Evolutionary conservation across 441 rosid genomes (phyloP).

Genomic region (Gossypium trilobum): DNA sequence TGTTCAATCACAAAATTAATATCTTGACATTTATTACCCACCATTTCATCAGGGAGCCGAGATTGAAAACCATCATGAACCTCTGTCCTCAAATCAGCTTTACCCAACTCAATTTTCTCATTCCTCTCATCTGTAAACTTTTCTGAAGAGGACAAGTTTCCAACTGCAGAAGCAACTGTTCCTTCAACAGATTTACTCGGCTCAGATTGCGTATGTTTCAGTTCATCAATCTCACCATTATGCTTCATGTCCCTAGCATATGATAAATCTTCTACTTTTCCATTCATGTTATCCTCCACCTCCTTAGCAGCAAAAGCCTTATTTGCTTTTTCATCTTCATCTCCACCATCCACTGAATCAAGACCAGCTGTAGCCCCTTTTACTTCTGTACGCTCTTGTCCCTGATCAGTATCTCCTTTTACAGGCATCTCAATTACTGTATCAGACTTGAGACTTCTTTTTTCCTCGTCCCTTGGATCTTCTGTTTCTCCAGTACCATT

Average conservation of each 20-base stretch:
- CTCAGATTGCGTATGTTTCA: conserved; percentile 18
- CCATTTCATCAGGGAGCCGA: conserved; percentile 17
- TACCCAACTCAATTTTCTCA: conserved; percentile 21
- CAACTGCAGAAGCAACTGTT: conserved; percentile 16
- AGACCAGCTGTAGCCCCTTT: background rate
- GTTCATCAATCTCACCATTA: conserved; percentile 13
- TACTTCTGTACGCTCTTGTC: conserved; percentile 15
- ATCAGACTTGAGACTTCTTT: conserved; percentile 11
- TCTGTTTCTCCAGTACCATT: conserved; percentile 20
- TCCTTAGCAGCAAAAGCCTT: background rate
- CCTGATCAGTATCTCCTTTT: conserved; percentile 7
- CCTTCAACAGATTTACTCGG: conserved; percentile 15
- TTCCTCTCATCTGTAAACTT: conserved; percentile 23
- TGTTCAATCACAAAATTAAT: background rate
- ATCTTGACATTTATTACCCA: background rate
- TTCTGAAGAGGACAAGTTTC: conserved; percentile 23
- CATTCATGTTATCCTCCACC: background rate
- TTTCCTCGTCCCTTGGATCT: conserved; percentile 15
- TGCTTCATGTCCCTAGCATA: conserved; percentile 16
- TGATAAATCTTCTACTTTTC: conserved; percentile 11
- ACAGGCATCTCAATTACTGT: conserved; percentile 5
- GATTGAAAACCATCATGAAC: conserved; percentile 21
- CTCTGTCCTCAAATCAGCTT: conserved; percentile 19
- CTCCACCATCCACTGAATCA: conserved; percentile 18
- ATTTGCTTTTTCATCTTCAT: background rate